phyloP scores from a whole-genome alignment of 2,329 filamentous ascomycete species.

The Purpureocillium takamizusanense region DNA sequence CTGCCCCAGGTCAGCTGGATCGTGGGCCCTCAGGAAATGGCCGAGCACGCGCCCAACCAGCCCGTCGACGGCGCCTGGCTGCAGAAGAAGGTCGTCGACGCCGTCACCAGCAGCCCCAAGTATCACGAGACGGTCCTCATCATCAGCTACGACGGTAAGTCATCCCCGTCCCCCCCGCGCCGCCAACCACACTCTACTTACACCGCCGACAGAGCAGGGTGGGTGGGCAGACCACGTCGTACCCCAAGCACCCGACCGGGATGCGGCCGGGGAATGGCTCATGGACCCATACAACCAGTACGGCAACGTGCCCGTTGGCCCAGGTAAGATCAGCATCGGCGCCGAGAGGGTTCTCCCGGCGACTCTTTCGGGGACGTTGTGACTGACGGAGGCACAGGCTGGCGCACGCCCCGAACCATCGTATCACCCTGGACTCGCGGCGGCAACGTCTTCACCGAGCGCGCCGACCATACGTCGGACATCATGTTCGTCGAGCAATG shows the following conservation, averaged over 20 bases:
- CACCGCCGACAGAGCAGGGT: slow-evolving; percentile 31
- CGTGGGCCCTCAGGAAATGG: slow-evolving; percentile 40
- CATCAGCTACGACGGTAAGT: slow-evolving; percentile 39
- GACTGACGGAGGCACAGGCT: slow-evolving; percentile 11
- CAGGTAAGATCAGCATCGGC: slow-evolving; percentile 13
- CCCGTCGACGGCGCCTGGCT: slow-evolving; percentile 47
- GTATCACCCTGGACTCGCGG: slow-evolving; percentile 45
- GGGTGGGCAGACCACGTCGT: slow-evolving; percentile 44
- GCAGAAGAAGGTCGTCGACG: slow-evolving; percentile 41
- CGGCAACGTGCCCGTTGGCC: slow-evolving; percentile 15
- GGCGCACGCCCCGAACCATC: slow-evolving; percentile 42
- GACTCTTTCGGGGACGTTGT: too few relatives aligned
- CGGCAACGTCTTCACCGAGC: slow-evolving; percentile 42
- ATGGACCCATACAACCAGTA: slow-evolving; percentile 25
- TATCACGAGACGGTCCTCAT: slow-evolving; percentile 40
- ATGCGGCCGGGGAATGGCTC: slow-evolving; percentile 40
- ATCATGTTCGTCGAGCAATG: slow-evolving; percentile 43
- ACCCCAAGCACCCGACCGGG: slow-evolving; percentile 35
- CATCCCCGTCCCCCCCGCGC: not conserved
- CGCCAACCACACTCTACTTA: not conserved
- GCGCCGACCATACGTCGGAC: slow-evolving; percentile 43
- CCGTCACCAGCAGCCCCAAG: slow-evolving; percentile 35
- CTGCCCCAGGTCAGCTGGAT: slow-evolving; percentile 43
- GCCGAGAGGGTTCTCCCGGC: too few relatives aligned
- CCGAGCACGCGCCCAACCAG: slow-evolving; percentile 35